Evolutionary conservation across 2,329 filamentous ascomycete species (phyloP).

Genomic region (Penicillium verrucosum): DNA sequence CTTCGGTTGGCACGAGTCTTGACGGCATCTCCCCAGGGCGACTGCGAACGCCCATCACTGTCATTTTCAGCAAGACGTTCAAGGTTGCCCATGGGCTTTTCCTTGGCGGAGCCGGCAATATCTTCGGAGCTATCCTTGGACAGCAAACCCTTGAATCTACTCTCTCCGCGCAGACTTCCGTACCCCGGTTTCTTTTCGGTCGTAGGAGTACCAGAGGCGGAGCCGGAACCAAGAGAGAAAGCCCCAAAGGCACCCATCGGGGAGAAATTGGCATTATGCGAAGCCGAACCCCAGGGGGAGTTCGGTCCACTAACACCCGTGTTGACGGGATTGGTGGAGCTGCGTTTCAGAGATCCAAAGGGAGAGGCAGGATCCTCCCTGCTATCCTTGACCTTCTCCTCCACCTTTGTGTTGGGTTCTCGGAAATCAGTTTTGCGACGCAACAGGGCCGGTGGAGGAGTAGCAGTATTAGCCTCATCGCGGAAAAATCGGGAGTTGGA

Average conservation of each 20-base stretch:
- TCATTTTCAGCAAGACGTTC: constrained; percentile 54
- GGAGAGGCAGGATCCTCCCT: constrained; percentile 43
- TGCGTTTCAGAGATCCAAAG: constrained; percentile 56
- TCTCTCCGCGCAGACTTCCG: constrained; percentile 68
- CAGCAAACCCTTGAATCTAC: constrained; percentile 80
- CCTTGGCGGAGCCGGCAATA: constrained; percentile 50
- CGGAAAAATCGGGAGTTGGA: constrained; percentile 46
- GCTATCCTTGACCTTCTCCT: constrained; percentile 52
- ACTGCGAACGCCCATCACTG: constrained; percentile 44
- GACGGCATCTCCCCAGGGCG: constrained; percentile 51
- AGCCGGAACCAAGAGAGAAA: constrained; percentile 64
- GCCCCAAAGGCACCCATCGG: constrained; percentile 85
- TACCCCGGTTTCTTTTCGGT: constrained; percentile 70
- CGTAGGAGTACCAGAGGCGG: constrained; percentile 51
- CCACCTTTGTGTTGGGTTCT: constrained; percentile 46
- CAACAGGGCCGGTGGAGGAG: constrained; percentile 58
- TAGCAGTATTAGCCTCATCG: constrained; percentile 54
- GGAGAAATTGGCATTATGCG: constrained; percentile 61
- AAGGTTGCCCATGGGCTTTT: constrained; percentile 54
- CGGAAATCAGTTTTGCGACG: constrained; percentile 62
- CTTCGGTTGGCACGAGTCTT: constrained; percentile 48
- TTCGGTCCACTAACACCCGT: constrained; percentile 47
- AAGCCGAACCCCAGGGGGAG: constrained; percentile 59
- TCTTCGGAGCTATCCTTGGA: constrained; percentile 73
- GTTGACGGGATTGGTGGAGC: constrained; percentile 53